These are phyloP conservation scores for Xylariales sp. DNA, from an alignment of 2,329 filamentous ascomycete species.

Conservation along the genomic window DNA sequence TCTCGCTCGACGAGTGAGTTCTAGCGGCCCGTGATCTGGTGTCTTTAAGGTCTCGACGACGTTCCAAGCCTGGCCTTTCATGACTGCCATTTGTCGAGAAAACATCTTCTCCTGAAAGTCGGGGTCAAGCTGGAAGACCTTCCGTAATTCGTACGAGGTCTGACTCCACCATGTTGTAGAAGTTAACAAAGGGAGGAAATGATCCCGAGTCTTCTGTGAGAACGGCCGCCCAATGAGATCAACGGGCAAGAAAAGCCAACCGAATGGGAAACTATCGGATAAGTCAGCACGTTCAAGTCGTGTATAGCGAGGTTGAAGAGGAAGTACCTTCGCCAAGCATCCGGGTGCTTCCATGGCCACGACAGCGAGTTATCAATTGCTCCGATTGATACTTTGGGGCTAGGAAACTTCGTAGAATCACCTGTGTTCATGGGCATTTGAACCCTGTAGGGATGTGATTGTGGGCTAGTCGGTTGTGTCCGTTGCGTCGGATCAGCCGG, in stretches of 20 bases:
- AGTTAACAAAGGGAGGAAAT: conserved; percentile 95
- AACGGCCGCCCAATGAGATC: conserved; percentile 97
- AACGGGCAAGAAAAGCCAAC: conserved; percentile 97
- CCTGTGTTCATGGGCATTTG: conserved; percentile 88
- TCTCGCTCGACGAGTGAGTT: conserved; percentile 87
- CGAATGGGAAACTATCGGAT: conserved; percentile 90
- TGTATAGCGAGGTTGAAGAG: neutral
- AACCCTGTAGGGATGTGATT: conserved; percentile 75
- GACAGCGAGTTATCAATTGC: conserved; percentile 98
- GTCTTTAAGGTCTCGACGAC: conserved; percentile 97
- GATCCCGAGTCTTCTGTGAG: conserved; percentile 90
- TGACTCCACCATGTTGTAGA: conserved; percentile 98
- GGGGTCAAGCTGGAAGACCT: conserved; percentile 88
- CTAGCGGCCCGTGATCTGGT: conserved; percentile 89
- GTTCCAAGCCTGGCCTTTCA: conserved; percentile 99
- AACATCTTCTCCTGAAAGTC: conserved; percentile 99
- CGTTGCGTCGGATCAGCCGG: conserved; percentile 67
- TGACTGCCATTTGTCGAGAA: conserved; percentile 95
- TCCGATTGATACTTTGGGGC: conserved; percentile 78
- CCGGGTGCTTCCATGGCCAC: conserved; percentile 99
- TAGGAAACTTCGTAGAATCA: conserved; percentile 59
- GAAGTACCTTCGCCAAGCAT: conserved; percentile 76
- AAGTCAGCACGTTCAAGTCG: conserved; percentile 43
- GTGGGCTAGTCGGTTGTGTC: conserved; percentile 54
- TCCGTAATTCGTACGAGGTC: conserved; percentile 86